Evolutionary conservation across 345 rosid genomes (phyloP).

Genomic region (Sisymbrium irio): DNA sequence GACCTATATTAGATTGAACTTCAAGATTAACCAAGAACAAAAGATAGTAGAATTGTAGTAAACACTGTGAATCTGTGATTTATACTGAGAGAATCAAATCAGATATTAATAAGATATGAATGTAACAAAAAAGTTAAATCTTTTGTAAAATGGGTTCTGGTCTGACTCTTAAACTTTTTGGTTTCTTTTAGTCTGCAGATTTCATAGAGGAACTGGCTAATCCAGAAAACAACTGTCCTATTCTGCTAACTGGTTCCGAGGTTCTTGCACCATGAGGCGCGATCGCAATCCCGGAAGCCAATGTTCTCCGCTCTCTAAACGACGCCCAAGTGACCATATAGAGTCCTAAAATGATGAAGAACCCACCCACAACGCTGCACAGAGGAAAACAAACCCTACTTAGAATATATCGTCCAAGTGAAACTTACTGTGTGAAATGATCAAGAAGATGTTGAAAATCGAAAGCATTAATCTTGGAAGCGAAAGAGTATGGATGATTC

Average conservation of each 20-base stretch:
- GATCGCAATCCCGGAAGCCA: constrained; percentile 23
- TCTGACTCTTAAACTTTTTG: background rate
- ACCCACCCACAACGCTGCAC: constrained; percentile 74
- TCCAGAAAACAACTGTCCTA: constrained; percentile 50
- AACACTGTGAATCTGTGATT: background rate
- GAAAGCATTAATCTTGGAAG: background rate
- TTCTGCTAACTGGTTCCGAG: constrained; percentile 53
- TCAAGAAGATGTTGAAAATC: background rate
- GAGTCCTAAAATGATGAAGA: constrained; percentile 72
- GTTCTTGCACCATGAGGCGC: constrained; percentile 38
- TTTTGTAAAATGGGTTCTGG: constrained; percentile 8
- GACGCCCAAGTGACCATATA: constrained; percentile 95
- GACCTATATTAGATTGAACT: background rate
- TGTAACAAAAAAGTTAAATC: background rate
- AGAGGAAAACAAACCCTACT: background rate
- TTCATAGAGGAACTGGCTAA: constrained; percentile 36
- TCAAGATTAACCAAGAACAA: background rate
- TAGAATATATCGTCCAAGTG: background rate
- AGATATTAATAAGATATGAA: background rate
- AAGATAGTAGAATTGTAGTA: background rate
- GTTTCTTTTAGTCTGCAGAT: constrained; percentile 39
- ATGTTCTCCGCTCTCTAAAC: constrained; percentile 48
- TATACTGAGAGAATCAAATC: background rate
- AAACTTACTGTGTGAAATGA: too few relatives aligned
- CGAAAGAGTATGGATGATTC: background rate